Conservation (phyloP, 164 flowering plant genomes). For the Nelumbo lutea region DNA sequence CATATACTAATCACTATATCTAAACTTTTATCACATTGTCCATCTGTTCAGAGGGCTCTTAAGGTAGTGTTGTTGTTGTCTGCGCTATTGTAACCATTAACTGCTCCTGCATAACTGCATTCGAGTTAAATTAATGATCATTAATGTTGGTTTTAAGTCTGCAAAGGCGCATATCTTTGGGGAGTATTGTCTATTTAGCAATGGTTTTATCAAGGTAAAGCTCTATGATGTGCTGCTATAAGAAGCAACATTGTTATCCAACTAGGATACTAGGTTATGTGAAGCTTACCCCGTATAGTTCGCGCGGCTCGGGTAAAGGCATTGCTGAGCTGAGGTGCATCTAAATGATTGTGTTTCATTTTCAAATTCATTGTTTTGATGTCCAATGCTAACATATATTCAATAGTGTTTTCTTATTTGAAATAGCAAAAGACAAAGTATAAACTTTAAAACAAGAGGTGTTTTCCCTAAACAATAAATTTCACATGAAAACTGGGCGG, state of each 20-base stretch:
- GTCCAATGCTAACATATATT: too few relatives aligned
- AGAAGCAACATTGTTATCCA: not conserved
- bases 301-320: too few relatives aligned
- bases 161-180: constrained; percentile 64
- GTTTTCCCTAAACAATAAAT: too few relatives aligned
- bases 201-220: constrained; percentile 71
- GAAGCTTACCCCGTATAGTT: too few relatives aligned
- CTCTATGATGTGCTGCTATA: not conserved
- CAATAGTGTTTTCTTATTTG: too few relatives aligned
- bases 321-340: too few relatives aligned
- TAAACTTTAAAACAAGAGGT: too few relatives aligned
- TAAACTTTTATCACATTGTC: constrained; percentile 68
- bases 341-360: too few relatives aligned
- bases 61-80: constrained; percentile 43
- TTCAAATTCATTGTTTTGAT: too few relatives aligned
- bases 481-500: too few relatives aligned
- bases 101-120: not conserved
- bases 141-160: constrained; percentile 46
- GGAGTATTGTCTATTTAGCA: constrained; percentile 68
- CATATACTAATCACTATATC: constrained; percentile 4
- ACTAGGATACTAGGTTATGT: too few relatives aligned
- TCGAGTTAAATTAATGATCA: constrained; percentile 5
- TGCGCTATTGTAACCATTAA: not conserved
- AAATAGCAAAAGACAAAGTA: too few relatives aligned
- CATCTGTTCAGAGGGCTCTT: constrained; percentile 63